A percentile compares a stretch with the other conserved stretches of the same genome.
These are phyloP conservation scores for Tetracladium marchalianum DNA, from an alignment of 495 filamentous ascomycete genomes.

Conservation along the genomic window DNA sequence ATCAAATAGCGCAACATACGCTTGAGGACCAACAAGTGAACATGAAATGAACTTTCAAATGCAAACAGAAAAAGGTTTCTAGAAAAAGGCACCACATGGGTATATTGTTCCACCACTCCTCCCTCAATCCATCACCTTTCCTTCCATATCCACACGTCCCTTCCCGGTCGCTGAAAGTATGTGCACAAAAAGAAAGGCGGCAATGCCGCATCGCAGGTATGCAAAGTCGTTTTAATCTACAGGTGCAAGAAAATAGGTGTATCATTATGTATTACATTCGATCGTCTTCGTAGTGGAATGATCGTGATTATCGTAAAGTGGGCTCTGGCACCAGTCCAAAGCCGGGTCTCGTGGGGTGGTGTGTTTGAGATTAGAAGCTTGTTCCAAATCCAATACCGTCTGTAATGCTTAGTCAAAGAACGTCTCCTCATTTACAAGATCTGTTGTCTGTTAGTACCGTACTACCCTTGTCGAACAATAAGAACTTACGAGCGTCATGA, in stretches of 20 bases:
- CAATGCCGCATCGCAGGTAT: neutral
- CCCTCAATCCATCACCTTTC: too few relatives aligned
- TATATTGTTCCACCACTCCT: too few relatives aligned
- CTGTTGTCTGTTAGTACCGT: conserved; percentile 5
- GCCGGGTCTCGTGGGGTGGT: neutral
- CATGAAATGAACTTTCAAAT: too few relatives aligned
- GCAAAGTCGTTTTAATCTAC: neutral
- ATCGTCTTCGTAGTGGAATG: neutral
- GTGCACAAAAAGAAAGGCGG: too few relatives aligned
- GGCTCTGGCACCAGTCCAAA: conserved; percentile 15
- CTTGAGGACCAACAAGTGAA: too few relatives aligned
- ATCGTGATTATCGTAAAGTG: conserved; percentile 7
- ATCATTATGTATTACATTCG: conserved; percentile 15
- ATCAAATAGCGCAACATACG: too few relatives aligned
- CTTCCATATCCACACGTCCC: too few relatives aligned
- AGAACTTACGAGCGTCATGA: conserved; percentile 17
- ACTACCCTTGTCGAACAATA: neutral
- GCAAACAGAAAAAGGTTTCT: too few relatives aligned
- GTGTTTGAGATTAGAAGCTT: neutral
- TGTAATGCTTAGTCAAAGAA: conserved; percentile 18
- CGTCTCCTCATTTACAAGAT: conserved; percentile 18
- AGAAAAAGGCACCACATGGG: too few relatives aligned
- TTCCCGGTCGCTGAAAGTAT: too few relatives aligned
- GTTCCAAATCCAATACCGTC: neutral
- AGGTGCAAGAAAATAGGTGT: neutral